Conservation (phyloP, 441 rosid species). For the Euphorbia schlechtendalii region DNA sequence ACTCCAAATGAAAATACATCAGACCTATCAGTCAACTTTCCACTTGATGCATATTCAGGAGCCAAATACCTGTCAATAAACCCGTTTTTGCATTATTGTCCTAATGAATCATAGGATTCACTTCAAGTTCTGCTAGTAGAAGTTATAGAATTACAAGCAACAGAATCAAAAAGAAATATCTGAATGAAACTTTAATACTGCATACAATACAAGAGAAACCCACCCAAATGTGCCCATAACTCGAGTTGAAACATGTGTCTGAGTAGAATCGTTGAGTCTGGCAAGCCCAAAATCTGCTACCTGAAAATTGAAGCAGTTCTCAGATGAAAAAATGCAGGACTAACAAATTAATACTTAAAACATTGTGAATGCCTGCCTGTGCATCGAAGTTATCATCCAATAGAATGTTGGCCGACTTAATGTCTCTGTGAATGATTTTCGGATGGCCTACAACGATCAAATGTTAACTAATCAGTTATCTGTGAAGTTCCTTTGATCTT, state of each 20-base stretch:
- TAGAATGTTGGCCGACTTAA: conserved; percentile 82
- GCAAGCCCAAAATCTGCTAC: conserved; percentile 98
- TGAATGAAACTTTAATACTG: conserved; percentile 5
- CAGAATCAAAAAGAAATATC: background rate
- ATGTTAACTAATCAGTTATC: background rate
- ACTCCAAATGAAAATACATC: conserved; percentile 91
- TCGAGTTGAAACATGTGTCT: conserved; percentile 83
- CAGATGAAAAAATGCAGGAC: conserved; percentile 4
- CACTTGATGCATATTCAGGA: conserved; percentile 86
- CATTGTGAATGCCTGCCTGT: conserved; percentile 38
- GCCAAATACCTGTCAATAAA: conserved; percentile 60
- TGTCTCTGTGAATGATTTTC: conserved; percentile 81
- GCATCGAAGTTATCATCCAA: conserved; percentile 69
- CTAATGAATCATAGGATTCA: background rate
- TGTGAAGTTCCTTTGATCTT: too few relatives aligned
- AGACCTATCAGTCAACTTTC: conserved; percentile 79
- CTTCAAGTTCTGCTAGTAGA: background rate
- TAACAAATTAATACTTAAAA: background rate
- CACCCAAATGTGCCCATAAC: conserved; percentile 97
- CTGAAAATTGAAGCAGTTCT: conserved; percentile 27
- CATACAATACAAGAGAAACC: conserved; percentile 27
- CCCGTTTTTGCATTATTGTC: conserved; percentile 4
- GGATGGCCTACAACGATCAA: conserved; percentile 52
- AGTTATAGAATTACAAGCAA: background rate
- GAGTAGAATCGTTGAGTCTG: conserved; percentile 57